These are phyloP conservation scores for Hypoxylon sp. DNA, from an alignment of 2,329 filamentous ascomycete genomes.

Conservation along the genomic window DNA sequence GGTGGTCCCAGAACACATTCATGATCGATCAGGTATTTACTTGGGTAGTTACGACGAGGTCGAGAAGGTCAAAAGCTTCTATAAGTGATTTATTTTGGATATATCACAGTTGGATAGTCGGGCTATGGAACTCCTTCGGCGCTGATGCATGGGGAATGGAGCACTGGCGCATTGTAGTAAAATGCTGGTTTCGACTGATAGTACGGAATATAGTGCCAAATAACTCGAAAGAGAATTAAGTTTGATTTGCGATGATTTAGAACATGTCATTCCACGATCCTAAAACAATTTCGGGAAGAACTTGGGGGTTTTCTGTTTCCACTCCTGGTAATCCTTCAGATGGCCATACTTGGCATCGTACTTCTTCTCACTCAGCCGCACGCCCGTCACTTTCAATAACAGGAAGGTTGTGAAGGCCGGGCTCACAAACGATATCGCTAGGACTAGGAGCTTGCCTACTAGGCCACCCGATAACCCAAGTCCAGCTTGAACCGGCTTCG, in stretches of 20 bases:
- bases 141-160: constrained; percentile 31
- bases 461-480: constrained; percentile 68
- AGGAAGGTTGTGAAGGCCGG: constrained; percentile 76
- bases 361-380: constrained; percentile 77
- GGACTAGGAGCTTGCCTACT: constrained; percentile 51
- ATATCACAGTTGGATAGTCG: constrained; percentile 12
- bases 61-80: constrained; percentile 91
- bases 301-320: constrained; percentile 76
- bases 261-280: neutral
- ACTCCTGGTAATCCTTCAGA: constrained; percentile 75
- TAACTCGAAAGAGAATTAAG: constrained; percentile 6
- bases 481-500: constrained; percentile 68
- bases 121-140: constrained; percentile 24
- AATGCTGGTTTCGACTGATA: constrained; percentile 24
- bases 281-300: constrained; percentile 73
- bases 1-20: constrained; percentile 90
- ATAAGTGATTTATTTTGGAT: constrained; percentile 65
- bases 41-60: constrained; percentile 95
- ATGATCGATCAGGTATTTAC: constrained; percentile 96
- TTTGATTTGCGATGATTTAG: neutral
- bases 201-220: neutral
- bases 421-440: constrained; percentile 68
- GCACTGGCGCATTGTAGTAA: constrained; percentile 28
- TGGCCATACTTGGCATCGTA: constrained; percentile 76
- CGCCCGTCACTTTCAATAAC: constrained; percentile 73